Percentiles rank a stretch among this genome's conserved stretches.
Evolutionary conservation across 768 basidiomycete genomes (phyloP).

Genomic region (Harrya chromipes): DNA sequence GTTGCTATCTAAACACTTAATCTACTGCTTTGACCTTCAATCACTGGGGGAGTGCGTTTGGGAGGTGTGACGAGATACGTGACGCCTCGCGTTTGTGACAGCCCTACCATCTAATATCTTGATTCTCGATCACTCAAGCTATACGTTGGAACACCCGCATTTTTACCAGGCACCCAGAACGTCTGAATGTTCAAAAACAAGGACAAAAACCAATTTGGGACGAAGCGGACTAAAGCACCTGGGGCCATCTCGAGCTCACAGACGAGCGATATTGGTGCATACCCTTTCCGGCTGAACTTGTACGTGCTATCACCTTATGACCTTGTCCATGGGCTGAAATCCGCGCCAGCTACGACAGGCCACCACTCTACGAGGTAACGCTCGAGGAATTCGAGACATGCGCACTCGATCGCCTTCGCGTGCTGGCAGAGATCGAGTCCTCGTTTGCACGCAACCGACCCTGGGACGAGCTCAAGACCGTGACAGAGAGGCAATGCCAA

Average conservation of each 20-base stretch:
- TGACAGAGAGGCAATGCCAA: slow-evolving; percentile 60
- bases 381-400: slow-evolving; percentile 93
- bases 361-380: slow-evolving; percentile 85
- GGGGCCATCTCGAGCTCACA: not conserved
- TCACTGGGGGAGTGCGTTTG: no score
- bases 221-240: not conserved
- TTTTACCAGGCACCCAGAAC: not conserved
- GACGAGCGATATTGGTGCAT: slow-evolving; percentile 28
- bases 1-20: slow-evolving; percentile 15
- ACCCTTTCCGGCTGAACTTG: slow-evolving; percentile 80
- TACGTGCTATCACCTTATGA: slow-evolving; percentile 34
- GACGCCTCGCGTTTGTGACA: slow-evolving; percentile 26
- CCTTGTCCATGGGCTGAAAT: slow-evolving; percentile 4
- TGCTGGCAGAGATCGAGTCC: slow-evolving; percentile 90
- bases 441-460: slow-evolving; percentile 79
- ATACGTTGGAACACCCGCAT: not conserved
- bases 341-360: slow-evolving; percentile 71
- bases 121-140: not conserved
- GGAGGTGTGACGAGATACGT: slow-evolving; percentile 27
- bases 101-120: not conserved
- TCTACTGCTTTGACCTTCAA: no score
- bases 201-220: slow-evolving; percentile 2
- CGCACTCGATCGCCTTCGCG: slow-evolving; percentile 82
- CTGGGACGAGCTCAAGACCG: slow-evolving; percentile 70
- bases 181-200: slow-evolving; percentile 22